Percentiles rank a stretch among this genome's conserved stretches.
phyloP scores from a whole-genome alignment of 495 filamentous ascomycete species.

The Rostrohypoxylon terebratum region DNA sequence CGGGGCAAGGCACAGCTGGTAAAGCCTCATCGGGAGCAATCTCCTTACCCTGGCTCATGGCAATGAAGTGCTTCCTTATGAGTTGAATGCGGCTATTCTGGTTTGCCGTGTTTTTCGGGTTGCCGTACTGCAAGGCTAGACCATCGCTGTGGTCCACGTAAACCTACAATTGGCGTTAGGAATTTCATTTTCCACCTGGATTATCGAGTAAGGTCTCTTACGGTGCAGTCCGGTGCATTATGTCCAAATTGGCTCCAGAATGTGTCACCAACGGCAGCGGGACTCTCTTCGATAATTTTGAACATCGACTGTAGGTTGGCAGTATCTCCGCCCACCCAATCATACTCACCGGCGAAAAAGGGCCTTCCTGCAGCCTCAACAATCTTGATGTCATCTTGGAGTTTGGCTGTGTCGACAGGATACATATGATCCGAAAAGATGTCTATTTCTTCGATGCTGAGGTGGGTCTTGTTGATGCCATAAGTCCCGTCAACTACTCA shows the following conservation, averaged over 20 bases:
- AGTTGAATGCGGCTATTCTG: constrained; percentile 56
- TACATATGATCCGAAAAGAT: constrained; percentile 68
- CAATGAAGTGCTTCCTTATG: constrained; percentile 60
- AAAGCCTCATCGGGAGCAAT: constrained; percentile 44
- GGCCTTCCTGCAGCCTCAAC: constrained; percentile 56
- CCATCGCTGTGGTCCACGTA: constrained; percentile 59
- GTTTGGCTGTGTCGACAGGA: constrained; percentile 57
- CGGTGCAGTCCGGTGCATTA: constrained; percentile 61
- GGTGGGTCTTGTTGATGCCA: constrained; percentile 64
- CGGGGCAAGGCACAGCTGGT: constrained; percentile 49
- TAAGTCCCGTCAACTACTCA: constrained; percentile 66
- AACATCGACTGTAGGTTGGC: constrained; percentile 59
- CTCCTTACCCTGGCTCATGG: constrained; percentile 51
- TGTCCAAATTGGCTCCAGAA: constrained; percentile 67
- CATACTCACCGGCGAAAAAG: constrained; percentile 66
- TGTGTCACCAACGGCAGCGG: constrained; percentile 58
- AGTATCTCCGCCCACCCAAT: constrained; percentile 57
- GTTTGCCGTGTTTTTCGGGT: constrained; percentile 58
- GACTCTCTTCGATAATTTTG: constrained; percentile 56
- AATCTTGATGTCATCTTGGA: constrained; percentile 56
- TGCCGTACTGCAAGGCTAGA: constrained; percentile 62
- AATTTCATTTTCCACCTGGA: not conserved
- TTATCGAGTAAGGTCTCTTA: constrained; percentile 41
- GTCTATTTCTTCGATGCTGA: constrained; percentile 61
- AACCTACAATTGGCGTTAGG: constrained; percentile 39